Base-by-base conservation (phyloP, 768 basidiomycete genomes). In the Lactarius akahatsu region DNA sequence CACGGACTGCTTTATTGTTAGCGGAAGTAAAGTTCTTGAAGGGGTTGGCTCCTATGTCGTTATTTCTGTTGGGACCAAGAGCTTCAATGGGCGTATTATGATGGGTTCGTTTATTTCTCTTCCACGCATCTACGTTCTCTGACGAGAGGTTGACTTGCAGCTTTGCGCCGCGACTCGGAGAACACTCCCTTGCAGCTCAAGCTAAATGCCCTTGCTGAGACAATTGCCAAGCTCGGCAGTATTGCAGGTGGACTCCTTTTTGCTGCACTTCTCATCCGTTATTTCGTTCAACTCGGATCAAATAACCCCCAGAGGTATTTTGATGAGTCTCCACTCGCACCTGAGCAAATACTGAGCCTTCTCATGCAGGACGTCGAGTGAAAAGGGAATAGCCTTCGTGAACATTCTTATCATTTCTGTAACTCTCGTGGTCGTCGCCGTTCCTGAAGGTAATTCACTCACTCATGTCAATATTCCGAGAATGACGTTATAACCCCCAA, bases 1-100 rank as follows among this genome's bases (percentile, higher is more conserved):
- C 74, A 85, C 83, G 57, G 96, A 98, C 72, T 97, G 94, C 77
- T 98, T 97, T 78, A 74, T 98, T 64, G 80, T 98, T 71, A 91
- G 89, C 26, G 97, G 97, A 18, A 87, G 86, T 74, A 98, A 96
- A 77, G 92, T 99, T 47, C 78, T 94, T 26, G 97, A 98, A 77
- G 97, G 97, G 52, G 90, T 96, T 55, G 97, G 97, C 32, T 83
- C 81, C 65, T 99, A 98, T 72, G 88, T 99, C 58, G 87, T 98
- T 59, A 90, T 97, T 59, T 88, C 94, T 2, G 94, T 98, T 58
- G 97, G 97, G 13, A 86, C 85, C 15, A 92, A 89, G 78, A 93
- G 90, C 71, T 98, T 98, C 78, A 94, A 98, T 74, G 97, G 97
- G 47, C 86, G 94, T 55, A 95, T 98, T 72, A 94, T 98, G 92